Conservation (phyloP, 2,329 filamentous ascomycete species). For the Juglanconis sp. region DNA sequence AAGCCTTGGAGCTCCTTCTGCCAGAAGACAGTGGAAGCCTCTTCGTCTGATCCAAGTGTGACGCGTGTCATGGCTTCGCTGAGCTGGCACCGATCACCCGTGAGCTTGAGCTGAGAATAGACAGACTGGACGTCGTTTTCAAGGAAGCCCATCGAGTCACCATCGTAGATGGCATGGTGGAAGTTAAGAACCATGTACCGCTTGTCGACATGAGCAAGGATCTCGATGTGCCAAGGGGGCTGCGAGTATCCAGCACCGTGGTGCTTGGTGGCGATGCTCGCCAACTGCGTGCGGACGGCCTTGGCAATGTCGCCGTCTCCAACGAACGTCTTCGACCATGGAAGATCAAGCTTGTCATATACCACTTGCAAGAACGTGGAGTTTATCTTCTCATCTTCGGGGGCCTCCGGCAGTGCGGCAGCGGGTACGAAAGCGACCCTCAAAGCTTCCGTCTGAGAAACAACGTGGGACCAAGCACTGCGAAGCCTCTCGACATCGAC, state of each 20-base stretch:
- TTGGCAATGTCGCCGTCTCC: background rate
- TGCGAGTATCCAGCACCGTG: background rate
- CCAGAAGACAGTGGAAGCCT: background rate
- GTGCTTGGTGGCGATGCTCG: background rate
- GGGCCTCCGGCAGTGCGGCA: constrained; percentile 17
- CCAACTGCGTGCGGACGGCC: constrained; percentile 4
- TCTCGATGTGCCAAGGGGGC: constrained; percentile 35
- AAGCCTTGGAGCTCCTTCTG: background rate
- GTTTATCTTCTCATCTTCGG: constrained; percentile 1
- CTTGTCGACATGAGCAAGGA: constrained; percentile 22
- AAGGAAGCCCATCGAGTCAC: constrained; percentile 37
- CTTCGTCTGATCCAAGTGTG: background rate
- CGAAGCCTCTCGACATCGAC: constrained; percentile 28
- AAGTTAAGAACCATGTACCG: constrained; percentile 37
- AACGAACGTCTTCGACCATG: no score
- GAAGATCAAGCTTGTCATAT: no score
- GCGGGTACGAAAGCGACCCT: constrained; percentile 34
- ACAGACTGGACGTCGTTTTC: constrained; percentile 32
- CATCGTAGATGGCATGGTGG: constrained; percentile 64
- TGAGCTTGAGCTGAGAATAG: constrained; percentile 20
- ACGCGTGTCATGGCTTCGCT: background rate
- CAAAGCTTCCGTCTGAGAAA: constrained; percentile 30
- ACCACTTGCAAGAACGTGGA: constrained; percentile 21
- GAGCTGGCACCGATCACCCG: constrained; percentile 20
- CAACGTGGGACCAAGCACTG: constrained; percentile 31